phyloP scores from a whole-genome alignment of 2,329 filamentous ascomycete species.

The Scedosporium boydii region DNA sequence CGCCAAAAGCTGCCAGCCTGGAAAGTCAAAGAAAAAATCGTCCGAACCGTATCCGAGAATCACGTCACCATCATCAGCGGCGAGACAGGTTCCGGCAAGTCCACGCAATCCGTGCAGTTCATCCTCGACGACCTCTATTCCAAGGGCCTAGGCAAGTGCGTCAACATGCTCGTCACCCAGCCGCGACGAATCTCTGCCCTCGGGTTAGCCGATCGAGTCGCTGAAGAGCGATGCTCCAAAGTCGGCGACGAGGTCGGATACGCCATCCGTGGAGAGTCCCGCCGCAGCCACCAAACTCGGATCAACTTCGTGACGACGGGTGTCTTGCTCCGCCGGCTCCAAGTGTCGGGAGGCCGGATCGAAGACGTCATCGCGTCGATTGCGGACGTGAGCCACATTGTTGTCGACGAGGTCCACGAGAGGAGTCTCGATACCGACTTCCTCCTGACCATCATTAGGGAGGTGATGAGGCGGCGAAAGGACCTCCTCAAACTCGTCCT shows the following conservation, averaged over 20 bases:
- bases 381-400: constrained; percentile 84
- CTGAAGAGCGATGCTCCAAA: constrained; percentile 73
- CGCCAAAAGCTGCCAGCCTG: constrained; percentile 77
- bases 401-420: constrained; percentile 96
- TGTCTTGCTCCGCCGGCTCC: constrained; percentile 81
- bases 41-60: constrained; percentile 63
- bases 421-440: constrained; percentile 93
- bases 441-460: constrained; percentile 73
- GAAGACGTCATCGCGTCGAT: constrained; percentile 75
- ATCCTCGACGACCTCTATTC: constrained; percentile 83
- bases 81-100: constrained; percentile 25
- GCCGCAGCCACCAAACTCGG: constrained; percentile 62
- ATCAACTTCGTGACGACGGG: constrained; percentile 96
- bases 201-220: constrained; percentile 86
- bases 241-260: constrained; percentile 89
- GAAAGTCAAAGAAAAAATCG: constrained; percentile 68
- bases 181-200: constrained; percentile 90
- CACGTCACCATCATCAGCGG: constrained; percentile 67
- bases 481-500: constrained; percentile 82
- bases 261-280: constrained; percentile 82
- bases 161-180: constrained; percentile 92
- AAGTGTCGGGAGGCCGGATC: constrained; percentile 72
- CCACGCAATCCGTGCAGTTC: constrained; percentile 81
- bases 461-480: constrained; percentile 64
- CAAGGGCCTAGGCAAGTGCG: constrained; percentile 61